Conservation (phyloP, 2,329 filamentous ascomycete species). For the Decorospora gaudefroyi region DNA sequence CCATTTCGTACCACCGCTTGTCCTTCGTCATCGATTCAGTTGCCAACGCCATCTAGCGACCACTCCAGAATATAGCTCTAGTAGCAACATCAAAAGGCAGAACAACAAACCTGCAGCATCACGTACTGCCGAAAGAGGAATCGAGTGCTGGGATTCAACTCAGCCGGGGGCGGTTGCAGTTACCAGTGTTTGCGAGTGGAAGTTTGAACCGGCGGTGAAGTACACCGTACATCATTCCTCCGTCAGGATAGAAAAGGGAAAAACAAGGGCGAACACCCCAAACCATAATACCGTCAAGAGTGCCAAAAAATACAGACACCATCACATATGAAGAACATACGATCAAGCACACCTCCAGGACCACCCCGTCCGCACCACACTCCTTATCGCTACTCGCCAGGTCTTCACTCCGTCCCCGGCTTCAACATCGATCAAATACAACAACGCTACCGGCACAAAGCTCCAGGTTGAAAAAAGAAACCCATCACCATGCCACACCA, state of each 20-base stretch:
- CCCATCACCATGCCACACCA: constrained; percentile 32
- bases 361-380: background rate
- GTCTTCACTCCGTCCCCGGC: background rate
- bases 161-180: constrained; percentile 8
- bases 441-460: too few relatives aligned
- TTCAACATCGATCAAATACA: background rate
- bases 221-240: constrained; percentile 17
- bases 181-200: background rate
- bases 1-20: constrained; percentile 18
- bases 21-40: background rate
- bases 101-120: constrained; percentile 10
- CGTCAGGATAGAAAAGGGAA: background rate
- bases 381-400: background rate
- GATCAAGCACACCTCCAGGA: background rate
- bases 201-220: constrained; percentile 17
- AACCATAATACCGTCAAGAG: background rate
- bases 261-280: background rate
- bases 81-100: background rate
- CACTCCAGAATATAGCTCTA: background rate
- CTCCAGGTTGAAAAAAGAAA: background rate
- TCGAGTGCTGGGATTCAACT: background rate
- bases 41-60: constrained; percentile 1
- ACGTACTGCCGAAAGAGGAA: constrained; percentile 10
- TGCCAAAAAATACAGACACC: background rate
- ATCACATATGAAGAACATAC: background rate